Evolutionary conservation across 2,329 filamentous ascomycete species (phyloP).

Genomic region (Penicillium decumbens): DNA sequence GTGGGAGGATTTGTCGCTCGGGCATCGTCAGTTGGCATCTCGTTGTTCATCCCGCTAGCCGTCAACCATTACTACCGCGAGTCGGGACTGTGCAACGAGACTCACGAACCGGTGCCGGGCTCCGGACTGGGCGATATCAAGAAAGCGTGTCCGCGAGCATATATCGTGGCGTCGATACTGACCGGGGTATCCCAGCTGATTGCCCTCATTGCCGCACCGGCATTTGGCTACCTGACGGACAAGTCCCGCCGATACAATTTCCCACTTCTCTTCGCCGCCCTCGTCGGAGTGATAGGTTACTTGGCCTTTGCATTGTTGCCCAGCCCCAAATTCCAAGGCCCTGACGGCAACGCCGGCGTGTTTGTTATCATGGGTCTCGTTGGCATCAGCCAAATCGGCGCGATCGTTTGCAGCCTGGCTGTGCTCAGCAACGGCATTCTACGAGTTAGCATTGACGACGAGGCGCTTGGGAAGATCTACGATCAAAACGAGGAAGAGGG

Average conservation of each 20-base stretch:
- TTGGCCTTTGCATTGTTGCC: slow-evolving; percentile 66
- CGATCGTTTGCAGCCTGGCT: slow-evolving; percentile 92
- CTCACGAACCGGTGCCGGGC: slow-evolving; percentile 29
- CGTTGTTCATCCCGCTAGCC: slow-evolving; percentile 87
- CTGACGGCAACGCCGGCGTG: slow-evolving; percentile 63
- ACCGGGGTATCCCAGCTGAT: slow-evolving; percentile 85
- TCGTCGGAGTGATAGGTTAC: slow-evolving; percentile 75
- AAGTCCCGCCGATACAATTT: slow-evolving; percentile 62
- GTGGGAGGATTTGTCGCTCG: slow-evolving; percentile 91
- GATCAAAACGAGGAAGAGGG: slow-evolving; percentile 10
- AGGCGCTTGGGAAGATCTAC: slow-evolving; percentile 15
- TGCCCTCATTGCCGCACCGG: slow-evolving; percentile 75
- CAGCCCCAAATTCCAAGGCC: slow-evolving; percentile 69
- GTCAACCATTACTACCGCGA: slow-evolving; percentile 85
- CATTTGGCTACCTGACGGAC: slow-evolving; percentile 82
- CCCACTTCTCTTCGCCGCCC: slow-evolving; percentile 67
- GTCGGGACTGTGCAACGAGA: slow-evolving; percentile 67
- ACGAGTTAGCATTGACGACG: slow-evolving; percentile 28
- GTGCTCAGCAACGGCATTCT: slow-evolving; percentile 78
- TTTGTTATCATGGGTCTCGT: slow-evolving; percentile 75
- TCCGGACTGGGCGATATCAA: slow-evolving; percentile 61
- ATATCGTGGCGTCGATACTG: slow-evolving; percentile 78
- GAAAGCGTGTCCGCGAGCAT: slow-evolving; percentile 76
- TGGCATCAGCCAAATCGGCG: slow-evolving; percentile 89
- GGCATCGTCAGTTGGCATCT: slow-evolving; percentile 91